Evolutionary conservation across 148 eudicot species (phyloP), one percentile per base, ranked within the genome.

Genomic region (Dysphania ambrosioides): DNA sequence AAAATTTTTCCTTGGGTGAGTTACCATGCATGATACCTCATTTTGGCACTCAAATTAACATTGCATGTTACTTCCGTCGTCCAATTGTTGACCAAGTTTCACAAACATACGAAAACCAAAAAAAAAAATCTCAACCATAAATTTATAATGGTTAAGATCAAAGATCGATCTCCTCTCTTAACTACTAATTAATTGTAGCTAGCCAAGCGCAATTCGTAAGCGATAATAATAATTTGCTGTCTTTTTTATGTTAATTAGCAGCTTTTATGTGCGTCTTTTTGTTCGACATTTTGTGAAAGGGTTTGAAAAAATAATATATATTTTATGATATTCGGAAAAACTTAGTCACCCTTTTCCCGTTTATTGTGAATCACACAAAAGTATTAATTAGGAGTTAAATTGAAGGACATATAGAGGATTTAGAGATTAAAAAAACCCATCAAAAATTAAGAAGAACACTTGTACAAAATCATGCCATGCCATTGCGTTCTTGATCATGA

Each of bases 111-210:
- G 53, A 47, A 47, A 47, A 42, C 47, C 47, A 9, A 42, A 9
- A 42, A 47, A 42, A 16, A 11, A 10, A 42, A 47, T 15, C n/a
- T n/a, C 1, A 47, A 47, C 2, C 2, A 47, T 47, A 13, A 47
- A 1, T 4, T 21, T 21, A 47, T 63, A 32, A 32, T 19, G 32
- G 2, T 7, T 16, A 19, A 16, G 67, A 62, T 32, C 16, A 31
- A 61, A 32, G 40, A 63, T 63, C 16, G 35, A 63, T 63, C 34
- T 12, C 67, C 67, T 63, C 67, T 63, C n/a, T 63, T 32, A 63
- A 34, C 41, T 63, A 63, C 36, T 36, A 61, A 29, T 61, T 61
- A 15, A 44, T 15, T 44, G 51, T 61, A 24, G 21, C 35, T 29
- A 61, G 36, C 66, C 19, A 30, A 61, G 21, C 8, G 41, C 67